Evolutionary conservation across 768 basidiomycete genomes (phyloP).

Genomic region (Suillus paluster): DNA sequence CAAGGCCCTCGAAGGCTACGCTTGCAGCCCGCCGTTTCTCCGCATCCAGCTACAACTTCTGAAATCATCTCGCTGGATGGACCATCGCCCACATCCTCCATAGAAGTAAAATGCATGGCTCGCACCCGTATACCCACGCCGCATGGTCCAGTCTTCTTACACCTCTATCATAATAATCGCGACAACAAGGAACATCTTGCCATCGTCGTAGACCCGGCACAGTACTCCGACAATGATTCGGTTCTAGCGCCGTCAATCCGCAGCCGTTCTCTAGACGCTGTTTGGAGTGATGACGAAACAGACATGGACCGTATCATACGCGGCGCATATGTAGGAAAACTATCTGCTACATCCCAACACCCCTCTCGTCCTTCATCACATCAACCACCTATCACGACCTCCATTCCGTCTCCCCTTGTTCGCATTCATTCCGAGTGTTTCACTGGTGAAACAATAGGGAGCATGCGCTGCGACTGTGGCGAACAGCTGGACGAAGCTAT

Average conservation of each 20-base stretch:
- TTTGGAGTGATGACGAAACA: slow-evolving; percentile 86
- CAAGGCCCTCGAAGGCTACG: slow-evolving; percentile 75
- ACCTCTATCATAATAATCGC: slow-evolving; percentile 91
- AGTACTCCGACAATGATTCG: slow-evolving; percentile 57
- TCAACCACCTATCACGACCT: slow-evolving; percentile 15
- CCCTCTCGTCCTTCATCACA: slow-evolving; percentile 42
- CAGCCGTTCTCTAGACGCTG: slow-evolving; percentile 77
- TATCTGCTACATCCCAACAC: slow-evolving; percentile 58
- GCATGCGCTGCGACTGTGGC: slow-evolving; percentile 99
- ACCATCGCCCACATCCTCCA: slow-evolving; percentile 4
- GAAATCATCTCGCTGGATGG: slow-evolving; percentile 9
- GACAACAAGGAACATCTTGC: slow-evolving; percentile 97
- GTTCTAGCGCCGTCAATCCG: slow-evolving; percentile 65
- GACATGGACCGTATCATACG: slow-evolving; percentile 92
- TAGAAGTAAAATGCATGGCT: slow-evolving; percentile 93
- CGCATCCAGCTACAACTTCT: slow-evolving; percentile 20
- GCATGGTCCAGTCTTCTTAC: slow-evolving; percentile 90
- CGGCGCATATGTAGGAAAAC: slow-evolving; percentile 90
- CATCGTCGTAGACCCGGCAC: slow-evolving; percentile 90
- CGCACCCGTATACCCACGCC: slow-evolving; percentile 97
- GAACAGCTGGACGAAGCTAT: slow-evolving; percentile 99
- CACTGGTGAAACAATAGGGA: slow-evolving; percentile 96
- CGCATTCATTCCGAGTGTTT: slow-evolving; percentile 99
- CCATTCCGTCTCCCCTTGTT: slow-evolving; percentile 77
- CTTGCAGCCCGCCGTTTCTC: slow-evolving; percentile 36